Conservation (phyloP, 2,329 filamentous ascomycete genomes). For the Fonsecaea pedrosoi region DNA sequence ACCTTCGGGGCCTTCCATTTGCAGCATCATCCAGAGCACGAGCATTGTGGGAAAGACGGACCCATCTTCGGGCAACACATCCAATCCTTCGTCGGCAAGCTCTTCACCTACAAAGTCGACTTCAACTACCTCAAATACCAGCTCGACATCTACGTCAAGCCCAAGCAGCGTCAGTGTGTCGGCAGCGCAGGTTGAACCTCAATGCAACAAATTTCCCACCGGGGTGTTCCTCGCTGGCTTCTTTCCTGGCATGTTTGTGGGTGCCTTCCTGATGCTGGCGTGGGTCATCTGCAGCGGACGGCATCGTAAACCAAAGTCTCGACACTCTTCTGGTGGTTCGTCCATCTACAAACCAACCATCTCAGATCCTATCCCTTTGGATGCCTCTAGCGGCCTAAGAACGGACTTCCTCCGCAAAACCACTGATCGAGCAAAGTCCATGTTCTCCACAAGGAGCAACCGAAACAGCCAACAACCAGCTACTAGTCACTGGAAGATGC, state of each 20-base stretch:
- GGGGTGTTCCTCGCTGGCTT: conserved; percentile 54
- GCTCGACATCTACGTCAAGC: conserved; percentile 28
- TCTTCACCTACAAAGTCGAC: conserved; percentile 30
- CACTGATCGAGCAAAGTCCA: conserved; percentile 42
- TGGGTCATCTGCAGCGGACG: conserved; percentile 51
- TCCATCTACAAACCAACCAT: conserved; percentile 38
- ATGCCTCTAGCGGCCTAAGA: conserved; percentile 44
- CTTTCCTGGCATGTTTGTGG: conserved; percentile 54
- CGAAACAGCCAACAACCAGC: conserved; percentile 21
- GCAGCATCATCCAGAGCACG: conserved; percentile 32
- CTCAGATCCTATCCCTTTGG: conserved; percentile 36
- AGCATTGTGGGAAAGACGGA: conserved; percentile 39
- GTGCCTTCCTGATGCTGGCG: conserved; percentile 61
- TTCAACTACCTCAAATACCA: conserved; percentile 33
- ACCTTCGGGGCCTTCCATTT: conserved; percentile 20
- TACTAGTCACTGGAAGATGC: conserved; percentile 39
- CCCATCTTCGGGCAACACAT: conserved; percentile 33
- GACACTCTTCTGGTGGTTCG: conserved; percentile 25
- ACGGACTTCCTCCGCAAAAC: conserved; percentile 50
- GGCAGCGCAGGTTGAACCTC: conserved; percentile 35
- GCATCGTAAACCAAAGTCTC: conserved; percentile 29
- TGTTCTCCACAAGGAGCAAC: conserved; percentile 38
- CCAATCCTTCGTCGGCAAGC: conserved; percentile 25
- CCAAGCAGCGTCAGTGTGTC: conserved; percentile 37
- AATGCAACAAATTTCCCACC: conserved; percentile 50